Conservation (phyloP, 306 rosid genomes). For the Erythrophleum fordii region DNA sequence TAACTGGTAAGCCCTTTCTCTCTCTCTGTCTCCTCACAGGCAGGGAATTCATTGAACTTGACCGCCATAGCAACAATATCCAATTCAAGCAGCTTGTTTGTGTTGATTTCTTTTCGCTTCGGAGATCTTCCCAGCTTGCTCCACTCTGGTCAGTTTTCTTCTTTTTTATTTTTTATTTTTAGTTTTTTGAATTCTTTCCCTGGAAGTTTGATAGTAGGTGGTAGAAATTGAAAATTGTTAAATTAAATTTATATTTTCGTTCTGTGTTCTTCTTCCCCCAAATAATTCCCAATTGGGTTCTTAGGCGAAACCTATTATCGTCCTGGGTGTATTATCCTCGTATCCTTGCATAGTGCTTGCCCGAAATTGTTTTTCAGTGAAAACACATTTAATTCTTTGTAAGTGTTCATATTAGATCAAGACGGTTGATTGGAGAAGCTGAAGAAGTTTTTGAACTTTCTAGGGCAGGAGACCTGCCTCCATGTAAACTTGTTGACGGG, state of each 20-base stretch:
- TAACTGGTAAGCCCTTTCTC: neutral
- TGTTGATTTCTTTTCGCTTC: neutral
- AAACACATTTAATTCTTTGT: neutral
- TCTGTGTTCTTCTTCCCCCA: neutral
- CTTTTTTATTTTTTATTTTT: neutral
- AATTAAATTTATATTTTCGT: neutral
- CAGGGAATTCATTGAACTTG: slow-evolving; percentile 48
- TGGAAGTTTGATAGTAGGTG: slow-evolving; percentile 33
- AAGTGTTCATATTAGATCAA: neutral
- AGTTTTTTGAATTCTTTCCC: too few species aligned
- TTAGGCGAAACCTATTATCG: neutral
- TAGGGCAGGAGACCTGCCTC: neutral
- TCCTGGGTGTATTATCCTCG: neutral
- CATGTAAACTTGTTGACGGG: neutral
- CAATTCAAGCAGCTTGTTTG: neutral
- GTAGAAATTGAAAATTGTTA: neutral
- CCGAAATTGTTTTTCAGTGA: neutral
- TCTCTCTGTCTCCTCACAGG: neutral
- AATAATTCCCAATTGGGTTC: neutral
- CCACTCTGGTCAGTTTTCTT: neutral
- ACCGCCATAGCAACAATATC: slow-evolving; percentile 15
- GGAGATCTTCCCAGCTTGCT: neutral
- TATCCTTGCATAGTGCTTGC: slow-evolving; percentile 3
- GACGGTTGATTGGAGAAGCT: slow-evolving; percentile 11
- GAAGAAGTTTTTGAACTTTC: neutral